Evolutionary conservation across 2,329 filamentous ascomycete species (phyloP).

Genomic region (Fusarium heterosporum): DNA sequence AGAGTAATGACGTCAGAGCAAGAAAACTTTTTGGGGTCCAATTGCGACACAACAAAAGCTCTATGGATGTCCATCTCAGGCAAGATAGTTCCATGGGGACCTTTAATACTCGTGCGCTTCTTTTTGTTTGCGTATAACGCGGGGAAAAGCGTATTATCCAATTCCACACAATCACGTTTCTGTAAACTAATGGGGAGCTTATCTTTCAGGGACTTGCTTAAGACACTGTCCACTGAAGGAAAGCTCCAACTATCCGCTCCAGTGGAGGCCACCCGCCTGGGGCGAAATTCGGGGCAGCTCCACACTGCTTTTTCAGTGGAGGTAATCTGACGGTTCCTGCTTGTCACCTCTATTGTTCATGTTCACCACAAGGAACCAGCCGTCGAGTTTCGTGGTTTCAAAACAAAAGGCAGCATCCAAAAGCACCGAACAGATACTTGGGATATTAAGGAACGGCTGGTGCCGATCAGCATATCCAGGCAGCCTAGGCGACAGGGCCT

Average conservation of each 20-base stretch:
- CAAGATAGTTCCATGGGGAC: too few species aligned
- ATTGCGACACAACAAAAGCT: too few species aligned
- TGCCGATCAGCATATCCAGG: conserved; percentile 9
- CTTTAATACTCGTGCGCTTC: too few species aligned
- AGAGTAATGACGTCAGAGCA: conserved; percentile 30
- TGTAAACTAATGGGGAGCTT: background rate
- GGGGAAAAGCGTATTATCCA: background rate
- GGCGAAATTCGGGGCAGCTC: conserved; percentile 26
- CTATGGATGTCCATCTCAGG: too few species aligned
- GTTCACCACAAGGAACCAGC: background rate
- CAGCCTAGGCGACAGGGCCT: background rate
- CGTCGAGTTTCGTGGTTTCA: conserved; percentile 1
- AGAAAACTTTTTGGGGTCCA: background rate
- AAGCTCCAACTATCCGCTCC: conserved; percentile 7
- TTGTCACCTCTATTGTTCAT: background rate
- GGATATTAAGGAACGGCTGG: background rate
- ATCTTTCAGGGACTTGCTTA: conserved; percentile 19
- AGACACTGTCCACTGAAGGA: conserved; percentile 27
- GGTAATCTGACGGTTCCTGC: conserved; percentile 11
- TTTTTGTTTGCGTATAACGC: too few species aligned
- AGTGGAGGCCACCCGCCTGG: conserved; percentile 24
- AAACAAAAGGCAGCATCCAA: background rate
- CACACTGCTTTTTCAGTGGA: conserved; percentile 44
- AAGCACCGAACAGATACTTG: conserved; percentile 6
- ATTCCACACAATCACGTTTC: conserved; percentile 2